Evolutionary conservation across 768 basidiomycete genomes (phyloP), one percentile per base, ranked within the genome.

Genomic region (Amanita jacksonii): DNA sequence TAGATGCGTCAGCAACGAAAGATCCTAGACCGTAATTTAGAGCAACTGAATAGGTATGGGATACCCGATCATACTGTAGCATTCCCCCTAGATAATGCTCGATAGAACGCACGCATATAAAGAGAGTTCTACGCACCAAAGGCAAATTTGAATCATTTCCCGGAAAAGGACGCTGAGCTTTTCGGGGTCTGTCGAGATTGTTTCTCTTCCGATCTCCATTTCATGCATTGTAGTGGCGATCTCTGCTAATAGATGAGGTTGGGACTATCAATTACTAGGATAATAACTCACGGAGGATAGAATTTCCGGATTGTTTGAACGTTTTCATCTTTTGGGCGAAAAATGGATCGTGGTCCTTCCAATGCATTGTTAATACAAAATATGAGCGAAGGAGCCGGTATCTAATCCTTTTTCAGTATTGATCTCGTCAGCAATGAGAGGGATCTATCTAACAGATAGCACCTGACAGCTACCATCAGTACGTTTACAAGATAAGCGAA

Each of bases 61-160:
- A 32, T 30, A 23, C 19, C 23, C 18, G 39, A 9, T n/a, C 68
- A 50, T 52, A 88, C 88, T 19, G 92, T 96, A 10, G 92, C 91
- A 58, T 97, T 97, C 35, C 93, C 93, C 91, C 90, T 93, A 25
- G 0, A 36, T 16, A 18, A 24, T 15, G 12, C 46, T 13, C 5
- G 10, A 18, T 36, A 18, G 16, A 25, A 25, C 7, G 5, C 25
- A 45, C 7, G 16, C 12, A n/a, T 4, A 23, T 9, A 35, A 25
- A 3, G 13, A 20, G n/a, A 33, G 18, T 5, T 25, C 1, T 2
- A 50, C 64, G 43, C 44, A 81, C 88, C 89, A 91, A 19, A 91
- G 71, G 61, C 85, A 86, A 77, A 92, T 89, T 55, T 91, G 86
- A 6, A 87, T 68, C 84, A 92, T 90, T 59, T 90, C 84, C 43